Conservation (phyloP, 192 early-diverging fungal genomes). For the Geosiphon pyriformis region DNA sequence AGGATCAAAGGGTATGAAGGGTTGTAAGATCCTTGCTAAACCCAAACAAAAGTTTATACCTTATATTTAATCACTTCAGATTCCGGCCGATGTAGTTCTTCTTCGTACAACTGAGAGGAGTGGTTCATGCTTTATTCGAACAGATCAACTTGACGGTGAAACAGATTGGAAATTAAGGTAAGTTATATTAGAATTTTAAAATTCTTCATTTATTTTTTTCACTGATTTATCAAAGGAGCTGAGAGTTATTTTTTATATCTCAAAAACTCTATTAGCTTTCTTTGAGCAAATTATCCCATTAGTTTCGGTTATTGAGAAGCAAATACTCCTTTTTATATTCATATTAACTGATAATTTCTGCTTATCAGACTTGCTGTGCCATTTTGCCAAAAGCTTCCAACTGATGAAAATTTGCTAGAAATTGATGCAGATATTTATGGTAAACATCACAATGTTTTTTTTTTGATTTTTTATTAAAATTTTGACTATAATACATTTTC, state of each 20-base stretch:
- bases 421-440: constrained; percentile 72
- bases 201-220: not conserved
- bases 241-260: too few species aligned
- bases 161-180: constrained; percentile 94
- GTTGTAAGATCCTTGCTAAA: not conserved
- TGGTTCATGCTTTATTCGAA: constrained; percentile 92
- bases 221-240: constrained; percentile 19
- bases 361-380: constrained; percentile 66
- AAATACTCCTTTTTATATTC: too few species aligned
- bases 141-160: constrained; percentile 96
- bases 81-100: constrained; percentile 89
- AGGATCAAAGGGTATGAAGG: constrained; percentile 67
- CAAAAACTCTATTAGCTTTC: too few species aligned
- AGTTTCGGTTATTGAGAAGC: too few species aligned
- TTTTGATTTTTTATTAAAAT: not conserved
- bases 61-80: constrained; percentile 27
- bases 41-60: constrained; percentile 7
- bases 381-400: constrained; percentile 65
- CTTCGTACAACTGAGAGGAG: constrained; percentile 74
- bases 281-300: too few species aligned
- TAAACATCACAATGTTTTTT: constrained; percentile 27
- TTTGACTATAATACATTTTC: not conserved
- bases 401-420: constrained; percentile 53
- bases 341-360: too few species aligned
- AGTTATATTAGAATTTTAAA: constrained; percentile 1